Evolutionary conservation across 139 green algal species (phyloP).

Genomic region (Haematococcus lacustris): DNA sequence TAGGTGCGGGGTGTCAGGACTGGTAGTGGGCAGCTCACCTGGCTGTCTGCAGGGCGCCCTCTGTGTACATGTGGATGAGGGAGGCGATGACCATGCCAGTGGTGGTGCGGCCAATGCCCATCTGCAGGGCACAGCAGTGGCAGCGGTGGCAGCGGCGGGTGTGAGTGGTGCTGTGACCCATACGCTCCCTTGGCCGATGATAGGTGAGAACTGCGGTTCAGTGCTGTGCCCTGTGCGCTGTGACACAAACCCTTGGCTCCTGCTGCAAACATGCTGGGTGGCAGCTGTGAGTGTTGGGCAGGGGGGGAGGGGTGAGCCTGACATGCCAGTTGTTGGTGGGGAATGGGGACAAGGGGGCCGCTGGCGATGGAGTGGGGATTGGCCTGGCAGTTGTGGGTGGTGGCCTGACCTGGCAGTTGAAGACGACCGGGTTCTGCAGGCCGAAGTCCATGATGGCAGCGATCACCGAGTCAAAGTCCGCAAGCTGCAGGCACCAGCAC

Average conservation of each 20-base stretch:
- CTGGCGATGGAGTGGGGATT: neutral
- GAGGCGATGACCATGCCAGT: slow-evolving; percentile 82
- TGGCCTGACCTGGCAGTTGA: slow-evolving; percentile 74
- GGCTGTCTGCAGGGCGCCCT: neutral
- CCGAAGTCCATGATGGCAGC: slow-evolving; percentile 25
- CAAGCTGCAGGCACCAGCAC: slow-evolving; percentile 12
- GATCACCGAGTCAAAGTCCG: slow-evolving; percentile 58
- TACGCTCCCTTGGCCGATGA: neutral
- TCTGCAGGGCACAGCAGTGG: slow-evolving; percentile 27
- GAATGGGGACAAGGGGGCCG: neutral
- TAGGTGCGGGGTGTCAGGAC: neutral
- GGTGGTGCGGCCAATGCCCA: slow-evolving; percentile 84
- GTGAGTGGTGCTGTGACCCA: neutral
- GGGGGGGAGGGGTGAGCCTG: neutral
- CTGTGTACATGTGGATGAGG: slow-evolving; percentile 63
- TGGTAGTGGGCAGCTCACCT: neutral
- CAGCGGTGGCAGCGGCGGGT: neutral
- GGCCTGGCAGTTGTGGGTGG: neutral
- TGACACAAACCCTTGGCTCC: neutral
- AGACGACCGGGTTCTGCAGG: slow-evolving; percentile 55
- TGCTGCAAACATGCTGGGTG: neutral
- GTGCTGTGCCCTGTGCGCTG: neutral
- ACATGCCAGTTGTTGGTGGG: neutral
- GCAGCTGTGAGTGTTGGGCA: neutral
- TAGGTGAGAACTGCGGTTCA: neutral